Evolutionary conservation across 2,329 filamentous ascomycete species (phyloP).

Genomic region (Amesomyces nigricolor): DNA sequence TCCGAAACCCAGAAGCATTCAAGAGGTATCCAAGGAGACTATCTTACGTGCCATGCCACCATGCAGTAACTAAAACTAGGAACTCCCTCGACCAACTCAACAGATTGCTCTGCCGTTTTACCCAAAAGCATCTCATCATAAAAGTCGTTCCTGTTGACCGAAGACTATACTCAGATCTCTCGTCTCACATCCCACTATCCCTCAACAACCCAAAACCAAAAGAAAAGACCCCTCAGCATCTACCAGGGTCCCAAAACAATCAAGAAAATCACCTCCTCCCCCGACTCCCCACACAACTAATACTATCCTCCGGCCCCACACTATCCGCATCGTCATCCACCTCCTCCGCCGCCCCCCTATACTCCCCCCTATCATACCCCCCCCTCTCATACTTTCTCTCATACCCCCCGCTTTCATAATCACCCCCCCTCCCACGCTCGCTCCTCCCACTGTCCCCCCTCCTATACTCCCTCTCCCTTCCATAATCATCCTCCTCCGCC

Average conservation of each 20-base stretch:
- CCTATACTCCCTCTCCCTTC: too few species aligned
- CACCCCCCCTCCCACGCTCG: too few species aligned
- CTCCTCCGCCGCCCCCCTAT: background rate
- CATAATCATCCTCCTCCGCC: slow-evolving; percentile 16
- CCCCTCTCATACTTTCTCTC: too few species aligned
- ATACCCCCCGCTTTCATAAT: too few species aligned
- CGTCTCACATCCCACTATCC: background rate
- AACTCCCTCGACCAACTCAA: background rate
- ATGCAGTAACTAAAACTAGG: background rate
- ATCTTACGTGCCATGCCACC: too few species aligned
- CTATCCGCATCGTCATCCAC: slow-evolving; percentile 48
- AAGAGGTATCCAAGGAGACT: too few species aligned
- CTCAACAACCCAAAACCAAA: background rate
- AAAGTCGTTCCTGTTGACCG: background rate
- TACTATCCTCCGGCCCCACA: slow-evolving; percentile 56
- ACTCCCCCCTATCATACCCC: too few species aligned
- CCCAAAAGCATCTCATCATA: background rate
- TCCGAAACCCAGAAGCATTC: too few species aligned
- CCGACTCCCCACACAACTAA: slow-evolving; percentile 52
- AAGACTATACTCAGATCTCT: background rate
- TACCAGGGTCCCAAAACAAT: slow-evolving; percentile 3
- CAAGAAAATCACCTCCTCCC: slow-evolving; percentile 25
- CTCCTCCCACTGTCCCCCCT: too few species aligned
- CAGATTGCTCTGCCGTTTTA: background rate
- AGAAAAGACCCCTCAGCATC: too few species aligned